Evolutionary conservation across 2,329 filamentous ascomycete genomes (phyloP).

Genomic region (Hypomyces perniciosus): DNA sequence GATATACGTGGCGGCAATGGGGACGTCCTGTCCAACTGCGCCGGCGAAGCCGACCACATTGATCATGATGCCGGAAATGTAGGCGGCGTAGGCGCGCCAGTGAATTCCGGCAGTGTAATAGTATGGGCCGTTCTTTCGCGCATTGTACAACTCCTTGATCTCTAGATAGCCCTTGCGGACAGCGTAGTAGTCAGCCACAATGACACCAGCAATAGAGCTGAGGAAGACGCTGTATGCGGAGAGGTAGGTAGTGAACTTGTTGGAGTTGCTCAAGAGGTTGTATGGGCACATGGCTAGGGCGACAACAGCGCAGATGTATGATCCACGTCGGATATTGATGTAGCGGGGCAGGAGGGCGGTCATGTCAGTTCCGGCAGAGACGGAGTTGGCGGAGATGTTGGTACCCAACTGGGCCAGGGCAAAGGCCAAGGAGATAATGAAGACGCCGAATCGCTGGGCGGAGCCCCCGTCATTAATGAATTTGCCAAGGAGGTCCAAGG

Average conservation of each 20-base stretch:
- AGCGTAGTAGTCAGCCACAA: conserved; percentile 80
- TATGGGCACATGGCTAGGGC: conserved; percentile 84
- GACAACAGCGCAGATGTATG: conserved; percentile 75
- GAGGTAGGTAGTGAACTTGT: conserved; percentile 86
- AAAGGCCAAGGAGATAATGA: conserved; percentile 65
- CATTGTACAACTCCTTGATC: conserved; percentile 72
- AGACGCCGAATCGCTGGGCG: conserved; percentile 66
- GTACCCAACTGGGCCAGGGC: conserved; percentile 77
- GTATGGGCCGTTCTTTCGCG: conserved; percentile 61
- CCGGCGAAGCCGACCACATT: conserved; percentile 90
- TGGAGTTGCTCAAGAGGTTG: conserved; percentile 67
- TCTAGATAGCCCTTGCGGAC: conserved; percentile 78
- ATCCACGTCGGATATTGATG: conserved; percentile 79
- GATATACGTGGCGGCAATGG: conserved; percentile 73
- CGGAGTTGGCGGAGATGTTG: conserved; percentile 81
- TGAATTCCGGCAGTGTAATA: conserved; percentile 69
- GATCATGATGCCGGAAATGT: conserved; percentile 76
- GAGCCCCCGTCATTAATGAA: conserved; percentile 66
- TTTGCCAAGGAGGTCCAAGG: conserved; percentile 57
- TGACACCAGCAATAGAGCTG: conserved; percentile 89
- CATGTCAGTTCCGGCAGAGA: conserved; percentile 78
- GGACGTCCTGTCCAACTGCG: conserved; percentile 65
- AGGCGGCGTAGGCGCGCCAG: conserved; percentile 78
- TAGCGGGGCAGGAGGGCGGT: conserved; percentile 73
- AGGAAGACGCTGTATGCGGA: conserved; percentile 91